Evolutionary conservation across 495 filamentous ascomycete species (phyloP).

Genomic region (Penicillium verhagenii): DNA sequence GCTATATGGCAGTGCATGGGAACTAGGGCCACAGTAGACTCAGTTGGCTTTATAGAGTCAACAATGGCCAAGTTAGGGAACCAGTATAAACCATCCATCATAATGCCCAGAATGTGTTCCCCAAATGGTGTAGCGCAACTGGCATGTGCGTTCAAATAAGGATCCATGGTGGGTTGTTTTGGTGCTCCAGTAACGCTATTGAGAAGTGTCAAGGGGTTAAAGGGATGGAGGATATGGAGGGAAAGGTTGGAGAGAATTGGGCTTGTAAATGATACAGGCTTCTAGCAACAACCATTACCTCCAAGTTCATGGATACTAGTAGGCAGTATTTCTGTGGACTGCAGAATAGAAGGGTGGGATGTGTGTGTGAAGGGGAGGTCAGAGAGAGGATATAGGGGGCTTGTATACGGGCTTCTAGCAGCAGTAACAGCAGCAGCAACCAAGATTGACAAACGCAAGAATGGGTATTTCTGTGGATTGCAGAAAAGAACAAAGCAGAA

Average conservation of each 20-base stretch:
- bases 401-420: slow-evolving; percentile 28
- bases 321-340: no score
- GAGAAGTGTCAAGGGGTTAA: neutral
- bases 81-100: neutral
- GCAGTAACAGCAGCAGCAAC: no score
- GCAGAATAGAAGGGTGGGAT: neutral
- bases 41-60: no score
- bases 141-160: slow-evolving; percentile 18
- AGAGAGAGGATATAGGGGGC: slow-evolving; percentile 10
- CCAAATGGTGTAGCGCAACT: slow-evolving; percentile 4
- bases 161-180: neutral
- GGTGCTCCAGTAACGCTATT: neutral
- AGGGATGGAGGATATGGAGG: neutral
- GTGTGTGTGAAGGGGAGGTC: slow-evolving; percentile 1
- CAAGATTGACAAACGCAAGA: slow-evolving; percentile 30
- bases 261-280: neutral
- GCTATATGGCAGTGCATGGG: slow-evolving; percentile 23
- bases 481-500: slow-evolving; percentile 30
- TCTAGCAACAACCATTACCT: slow-evolving; percentile 12
- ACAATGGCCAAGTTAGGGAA: neutral
- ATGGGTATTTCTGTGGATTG: slow-evolving; percentile 38
- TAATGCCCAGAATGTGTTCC: neutral
- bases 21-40: slow-evolving; percentile 5
- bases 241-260: slow-evolving; percentile 5
- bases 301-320: no score